Conservation (phyloP, 2,329 filamentous ascomycete species). For the Aschersonia sp. region DNA sequence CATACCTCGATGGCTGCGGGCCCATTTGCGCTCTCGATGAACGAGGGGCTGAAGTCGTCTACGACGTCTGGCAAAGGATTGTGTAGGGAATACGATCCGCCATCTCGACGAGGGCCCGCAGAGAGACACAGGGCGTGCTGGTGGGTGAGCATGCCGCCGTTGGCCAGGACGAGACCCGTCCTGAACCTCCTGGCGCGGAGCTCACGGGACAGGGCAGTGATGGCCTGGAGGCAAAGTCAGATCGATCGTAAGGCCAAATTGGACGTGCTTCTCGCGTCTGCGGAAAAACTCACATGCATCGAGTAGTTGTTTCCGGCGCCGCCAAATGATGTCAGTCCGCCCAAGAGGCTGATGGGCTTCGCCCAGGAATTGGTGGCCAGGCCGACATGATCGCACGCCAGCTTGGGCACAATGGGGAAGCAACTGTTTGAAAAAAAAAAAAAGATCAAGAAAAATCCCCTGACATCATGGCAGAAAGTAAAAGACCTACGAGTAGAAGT, state of each 20-base stretch:
- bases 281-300: conserved; percentile 37
- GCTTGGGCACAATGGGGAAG: conserved; percentile 55
- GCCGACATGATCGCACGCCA: conserved; percentile 45
- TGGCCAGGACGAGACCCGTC: conserved; percentile 46
- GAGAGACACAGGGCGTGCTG: conserved; percentile 48
- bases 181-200: conserved; percentile 29
- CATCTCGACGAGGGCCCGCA: conserved; percentile 16
- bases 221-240: conserved; percentile 9
- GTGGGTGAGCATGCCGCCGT: conserved; percentile 51
- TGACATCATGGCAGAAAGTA: background rate
- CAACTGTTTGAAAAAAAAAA: conserved; percentile 26
- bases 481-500: conserved; percentile 42
- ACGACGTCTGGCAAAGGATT: conserved; percentile 5
- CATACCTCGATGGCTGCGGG: conserved; percentile 12
- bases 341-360: conserved; percentile 45
- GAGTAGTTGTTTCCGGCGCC: conserved; percentile 60
- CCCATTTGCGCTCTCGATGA: conserved; percentile 8
- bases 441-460: background rate
- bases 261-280: background rate
- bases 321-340: conserved; percentile 53
- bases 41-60: conserved; percentile 5
- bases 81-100: conserved; percentile 4
- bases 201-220: conserved; percentile 39
- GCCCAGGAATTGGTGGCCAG: conserved; percentile 27
- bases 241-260: too few relatives aligned